These are phyloP conservation scores for Blastomyces gilchristii DNA, from an alignment of 2,329 filamentous ascomycete genomes.

Conservation along the genomic window DNA sequence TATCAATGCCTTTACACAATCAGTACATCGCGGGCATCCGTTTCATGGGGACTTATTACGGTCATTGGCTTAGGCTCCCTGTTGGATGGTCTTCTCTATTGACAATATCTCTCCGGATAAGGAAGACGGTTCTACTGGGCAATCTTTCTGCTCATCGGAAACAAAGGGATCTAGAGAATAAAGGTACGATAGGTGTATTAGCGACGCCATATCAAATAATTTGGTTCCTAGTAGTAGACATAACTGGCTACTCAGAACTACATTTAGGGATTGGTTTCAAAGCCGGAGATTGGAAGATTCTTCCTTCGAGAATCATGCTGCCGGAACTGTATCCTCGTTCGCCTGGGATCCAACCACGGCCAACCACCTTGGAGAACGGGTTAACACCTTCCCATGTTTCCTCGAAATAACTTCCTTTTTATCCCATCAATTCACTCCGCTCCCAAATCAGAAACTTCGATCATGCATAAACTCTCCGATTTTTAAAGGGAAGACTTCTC, in stretches of 20 bases:
- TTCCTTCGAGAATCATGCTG: constrained; percentile 46
- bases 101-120: constrained; percentile 57
- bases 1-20: constrained; percentile 68
- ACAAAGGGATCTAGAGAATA: constrained; percentile 32
- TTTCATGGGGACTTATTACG: constrained; percentile 66
- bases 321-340: constrained; percentile 48
- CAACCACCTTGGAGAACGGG: constrained; percentile 55
- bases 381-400: constrained; percentile 61
- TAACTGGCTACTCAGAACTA: constrained; percentile 8
- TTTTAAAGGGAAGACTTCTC: constrained; percentile 45
- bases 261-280: constrained; percentile 43
- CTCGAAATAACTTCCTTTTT: constrained; percentile 58
- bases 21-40: constrained; percentile 64
- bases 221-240: background rate
- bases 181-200: constrained; percentile 9
- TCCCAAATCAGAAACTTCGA: constrained; percentile 33
- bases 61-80: constrained; percentile 60
- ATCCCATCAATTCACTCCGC: constrained; percentile 59
- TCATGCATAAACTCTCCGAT: constrained; percentile 29
- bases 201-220: background rate
- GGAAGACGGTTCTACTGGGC: constrained; percentile 45
- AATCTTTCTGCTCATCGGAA: constrained; percentile 53
- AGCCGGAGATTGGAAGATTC: constrained; percentile 43
- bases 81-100: constrained; percentile 58
- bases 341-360: constrained; percentile 53